phyloP scores from a whole-genome alignment of 441 rosid species.

The Rhodomyrtus psidioides region DNA sequence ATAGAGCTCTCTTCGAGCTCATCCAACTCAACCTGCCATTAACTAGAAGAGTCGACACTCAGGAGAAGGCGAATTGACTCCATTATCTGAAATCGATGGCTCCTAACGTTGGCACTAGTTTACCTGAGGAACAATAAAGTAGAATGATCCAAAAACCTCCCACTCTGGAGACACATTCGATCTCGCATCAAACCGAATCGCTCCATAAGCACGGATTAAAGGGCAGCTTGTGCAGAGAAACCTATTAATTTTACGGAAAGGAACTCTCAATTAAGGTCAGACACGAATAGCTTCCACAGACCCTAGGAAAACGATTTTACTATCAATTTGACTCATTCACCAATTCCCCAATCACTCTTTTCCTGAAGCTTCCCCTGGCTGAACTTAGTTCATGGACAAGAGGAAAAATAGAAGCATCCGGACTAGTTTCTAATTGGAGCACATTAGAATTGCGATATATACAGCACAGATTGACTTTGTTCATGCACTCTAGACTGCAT shows the following conservation, averaged over 20 bases:
- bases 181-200: slow-evolving; percentile 72
- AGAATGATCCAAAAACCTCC: slow-evolving; percentile 86
- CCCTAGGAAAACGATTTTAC: background rate
- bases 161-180: slow-evolving; percentile 66
- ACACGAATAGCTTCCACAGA: background rate
- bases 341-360: background rate
- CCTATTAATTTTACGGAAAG: slow-evolving; percentile 22
- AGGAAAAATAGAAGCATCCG: background rate
- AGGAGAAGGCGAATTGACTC: background rate
- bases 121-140: slow-evolving; percentile 88
- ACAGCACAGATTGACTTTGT: background rate
- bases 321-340: background rate
- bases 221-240: slow-evolving; percentile 65
- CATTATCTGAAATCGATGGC: background rate
- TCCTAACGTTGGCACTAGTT: background rate
- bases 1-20: slow-evolving; percentile 75
- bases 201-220: slow-evolving; percentile 88
- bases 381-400: background rate
- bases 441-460: background rate
- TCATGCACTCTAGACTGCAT: background rate
- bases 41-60: slow-evolving; percentile 26
- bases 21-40: slow-evolving; percentile 80
- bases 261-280: background rate
- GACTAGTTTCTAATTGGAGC: background rate
- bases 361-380: background rate